These are phyloP conservation scores for Nicotiana knightiana DNA, from an alignment of 257 asterid species.

Conservation along the genomic window DNA sequence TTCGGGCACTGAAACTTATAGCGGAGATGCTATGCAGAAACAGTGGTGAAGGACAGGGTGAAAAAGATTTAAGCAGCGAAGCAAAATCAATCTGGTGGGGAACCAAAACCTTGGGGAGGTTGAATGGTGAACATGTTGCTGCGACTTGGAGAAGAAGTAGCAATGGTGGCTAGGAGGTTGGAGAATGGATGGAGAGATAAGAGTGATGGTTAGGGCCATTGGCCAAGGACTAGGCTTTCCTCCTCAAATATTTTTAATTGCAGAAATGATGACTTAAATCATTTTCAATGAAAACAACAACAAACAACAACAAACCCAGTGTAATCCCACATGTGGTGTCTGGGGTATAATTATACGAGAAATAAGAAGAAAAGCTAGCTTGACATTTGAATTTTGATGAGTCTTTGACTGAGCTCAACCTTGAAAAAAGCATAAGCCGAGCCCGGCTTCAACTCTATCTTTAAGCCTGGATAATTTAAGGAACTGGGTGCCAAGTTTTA, in stretches of 20 bases:
- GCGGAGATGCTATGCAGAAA: background rate
- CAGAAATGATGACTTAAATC: background rate
- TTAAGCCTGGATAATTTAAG: background rate
- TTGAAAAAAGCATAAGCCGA: background rate
- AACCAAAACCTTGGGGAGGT: background rate
- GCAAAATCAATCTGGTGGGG: background rate
- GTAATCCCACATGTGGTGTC: no score
- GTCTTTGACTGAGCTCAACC: background rate
- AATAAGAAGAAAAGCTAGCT: background rate
- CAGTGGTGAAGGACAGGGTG: background rate
- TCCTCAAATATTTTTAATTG: background rate
- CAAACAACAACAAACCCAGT: no score
- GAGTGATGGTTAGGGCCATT: background rate
- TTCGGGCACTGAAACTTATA: background rate
- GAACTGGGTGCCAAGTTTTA: background rate
- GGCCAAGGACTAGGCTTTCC: background rate
- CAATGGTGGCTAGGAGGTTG: background rate
- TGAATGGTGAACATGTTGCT: background rate
- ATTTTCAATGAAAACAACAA: background rate
- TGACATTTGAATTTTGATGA: background rate
- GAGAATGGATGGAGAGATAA: background rate
- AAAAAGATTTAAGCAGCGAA: background rate
- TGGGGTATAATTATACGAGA: background rate
- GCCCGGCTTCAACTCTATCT: background rate
- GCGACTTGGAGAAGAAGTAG: background rate